These are phyloP conservation scores for Boechera divaricarpa DNA, from an alignment of 345 rosid species.

Conservation along the genomic window DNA sequence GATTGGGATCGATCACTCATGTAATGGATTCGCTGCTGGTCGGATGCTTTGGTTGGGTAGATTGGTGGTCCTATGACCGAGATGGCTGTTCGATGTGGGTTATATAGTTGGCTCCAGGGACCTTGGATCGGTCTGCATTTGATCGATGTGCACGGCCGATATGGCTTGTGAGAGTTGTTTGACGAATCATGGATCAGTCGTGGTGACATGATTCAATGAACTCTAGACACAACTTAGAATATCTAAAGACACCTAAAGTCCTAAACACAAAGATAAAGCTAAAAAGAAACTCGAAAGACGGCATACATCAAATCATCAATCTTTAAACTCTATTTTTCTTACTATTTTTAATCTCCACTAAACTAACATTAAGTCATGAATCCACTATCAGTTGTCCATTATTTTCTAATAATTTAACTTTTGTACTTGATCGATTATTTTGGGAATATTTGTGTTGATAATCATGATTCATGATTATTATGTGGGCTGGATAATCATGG, in stretches of 20 bases:
- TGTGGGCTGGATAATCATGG: slow-evolving; percentile 46
- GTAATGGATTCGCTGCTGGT: not conserved
- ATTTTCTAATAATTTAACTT: slow-evolving; percentile 39
- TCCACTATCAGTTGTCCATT: slow-evolving; percentile 43
- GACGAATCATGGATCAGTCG: not conserved
- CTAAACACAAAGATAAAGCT: not conserved
- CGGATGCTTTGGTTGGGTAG: not conserved
- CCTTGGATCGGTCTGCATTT: not conserved
- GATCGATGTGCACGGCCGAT: not conserved
- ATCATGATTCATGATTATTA: slow-evolving; percentile 40
- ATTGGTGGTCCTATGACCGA: not conserved
- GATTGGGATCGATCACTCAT: not conserved
- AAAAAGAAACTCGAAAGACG: not conserved
- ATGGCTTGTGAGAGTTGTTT: not conserved
- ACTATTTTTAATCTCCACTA: slow-evolving; percentile 34
- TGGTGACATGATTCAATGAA: not conserved
- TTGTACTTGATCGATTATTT: slow-evolving; percentile 30
- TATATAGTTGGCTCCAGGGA: not conserved
- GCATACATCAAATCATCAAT: not conserved
- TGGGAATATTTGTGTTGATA: slow-evolving; percentile 15
- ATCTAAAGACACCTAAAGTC: not conserved
- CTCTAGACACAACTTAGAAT: not conserved
- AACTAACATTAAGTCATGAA: slow-evolving; percentile 34
- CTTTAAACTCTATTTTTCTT: not conserved
- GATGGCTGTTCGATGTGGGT: not conserved